Evolutionary conservation across 192 early-diverging fungal genomes (phyloP).

Genomic region (Backusella macrospora): DNA sequence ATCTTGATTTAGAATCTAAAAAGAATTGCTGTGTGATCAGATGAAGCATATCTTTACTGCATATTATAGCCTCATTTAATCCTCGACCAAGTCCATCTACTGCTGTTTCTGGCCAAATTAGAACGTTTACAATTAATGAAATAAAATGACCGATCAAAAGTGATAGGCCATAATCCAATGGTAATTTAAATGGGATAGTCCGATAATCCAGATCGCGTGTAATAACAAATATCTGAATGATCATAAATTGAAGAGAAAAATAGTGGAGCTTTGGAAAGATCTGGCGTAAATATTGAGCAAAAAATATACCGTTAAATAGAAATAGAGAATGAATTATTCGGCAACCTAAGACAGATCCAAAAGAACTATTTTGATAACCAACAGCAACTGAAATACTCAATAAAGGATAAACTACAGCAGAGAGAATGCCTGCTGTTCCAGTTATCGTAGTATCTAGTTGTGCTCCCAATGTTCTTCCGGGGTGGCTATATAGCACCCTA

Average conservation of each 20-base stretch:
- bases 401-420: slow-evolving; percentile 41
- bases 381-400: slow-evolving; percentile 36
- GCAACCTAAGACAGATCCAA: slow-evolving; percentile 36
- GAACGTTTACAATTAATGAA: slow-evolving; percentile 43
- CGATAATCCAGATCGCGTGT: slow-evolving; percentile 31
- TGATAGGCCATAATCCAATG: slow-evolving; percentile 39
- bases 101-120: slow-evolving; percentile 55
- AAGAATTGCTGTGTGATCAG: slow-evolving; percentile 37
- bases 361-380: slow-evolving; percentile 34
- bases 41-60: slow-evolving; percentile 39
- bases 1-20: slow-evolving; percentile 24
- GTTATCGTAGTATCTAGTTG: slow-evolving; percentile 53
- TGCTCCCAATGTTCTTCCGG: slow-evolving; percentile 51
- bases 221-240: slow-evolving; percentile 45
- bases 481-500: slow-evolving; percentile 45
- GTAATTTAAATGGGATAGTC: slow-evolving; percentile 5
- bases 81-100: slow-evolving; percentile 47
- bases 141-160: slow-evolving; percentile 46
- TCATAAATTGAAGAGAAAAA: slow-evolving; percentile 48
- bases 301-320: slow-evolving; percentile 47
- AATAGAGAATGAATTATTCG: slow-evolving; percentile 42
- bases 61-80: slow-evolving; percentile 34
- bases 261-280: slow-evolving; percentile 47
- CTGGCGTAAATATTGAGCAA: slow-evolving; percentile 42
- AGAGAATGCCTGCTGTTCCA: slow-evolving; percentile 38